Base-by-base conservation (phyloP, 2,329 filamentous ascomycete genomes). In the Samsoniella hepiali region DNA sequence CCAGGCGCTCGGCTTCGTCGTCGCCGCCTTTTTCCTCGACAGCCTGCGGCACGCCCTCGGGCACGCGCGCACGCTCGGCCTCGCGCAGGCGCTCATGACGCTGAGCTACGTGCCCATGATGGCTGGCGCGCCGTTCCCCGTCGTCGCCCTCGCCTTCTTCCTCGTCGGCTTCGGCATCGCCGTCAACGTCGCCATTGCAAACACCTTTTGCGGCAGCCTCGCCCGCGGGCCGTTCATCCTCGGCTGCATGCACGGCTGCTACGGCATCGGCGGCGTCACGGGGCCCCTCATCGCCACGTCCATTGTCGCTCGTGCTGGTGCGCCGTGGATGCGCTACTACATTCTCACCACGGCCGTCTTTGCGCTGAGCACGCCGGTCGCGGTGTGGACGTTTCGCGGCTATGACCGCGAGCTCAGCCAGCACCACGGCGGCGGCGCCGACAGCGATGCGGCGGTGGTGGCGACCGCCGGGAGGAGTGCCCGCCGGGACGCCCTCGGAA, bases 221-320 rank as follows among this genome's bases (percentile, higher is more conserved):
- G 78, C 78, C 3, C 81, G 83, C 64, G 77, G 78, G 87, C 84
- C 0, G n/a, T 76, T 81, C 15, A 78, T 82, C 65, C 77, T 89
- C 0, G 89, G 90, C 15, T 70, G 82, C 29, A 79, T 89, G 64
- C 89, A 93, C 71, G 90, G 89, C 6, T 81, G 79, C 51, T 92
- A 88, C 69, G 88, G 88, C 7, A 68, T 90, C 47, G 88, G 88
- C 45, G 88, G 86, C 51, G 87, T 83, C 13, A 70, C 87, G 27
- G 90, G 87, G 0, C 91, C 91, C 0, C 80, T 96, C 7, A 84
- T 91, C 15, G 91, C 91, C 1, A 96, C 91, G 0, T 82, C 86
- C 0, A 81, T 96, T 69, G 88, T 88, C 1, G 87, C 89, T 0
- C 74, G 79, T 11, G 78, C 79, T 2, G 81, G 82, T 4, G 73